phyloP scores from a whole-genome alignment of 495 filamentous ascomycete genomes.

The Annulohypoxylon stygium region DNA sequence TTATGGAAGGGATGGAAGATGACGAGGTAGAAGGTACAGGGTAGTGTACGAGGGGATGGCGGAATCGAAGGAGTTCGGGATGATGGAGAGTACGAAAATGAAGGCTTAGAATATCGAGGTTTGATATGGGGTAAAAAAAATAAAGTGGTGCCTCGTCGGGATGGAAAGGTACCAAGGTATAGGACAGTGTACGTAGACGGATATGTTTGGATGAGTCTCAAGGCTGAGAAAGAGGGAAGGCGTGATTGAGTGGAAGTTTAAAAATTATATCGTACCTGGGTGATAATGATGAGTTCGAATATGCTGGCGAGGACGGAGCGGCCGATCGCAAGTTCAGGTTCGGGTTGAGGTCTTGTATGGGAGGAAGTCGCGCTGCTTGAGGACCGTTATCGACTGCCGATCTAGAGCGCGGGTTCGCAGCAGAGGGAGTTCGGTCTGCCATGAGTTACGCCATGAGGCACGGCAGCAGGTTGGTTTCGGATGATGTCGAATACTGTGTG shows the following conservation, averaged over 20 bases:
- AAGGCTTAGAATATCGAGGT: constrained; percentile 34
- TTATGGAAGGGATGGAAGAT: constrained; percentile 22
- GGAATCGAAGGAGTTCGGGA: constrained; percentile 10
- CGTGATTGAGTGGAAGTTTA: constrained; percentile 7
- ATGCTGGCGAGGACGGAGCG: constrained; percentile 40
- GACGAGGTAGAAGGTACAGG: constrained; percentile 24
- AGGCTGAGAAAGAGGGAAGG: neutral
- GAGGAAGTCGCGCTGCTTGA: constrained; percentile 57
- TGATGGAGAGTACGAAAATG: neutral
- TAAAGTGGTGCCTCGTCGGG: constrained; percentile 39
- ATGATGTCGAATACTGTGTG: constrained; percentile 34
- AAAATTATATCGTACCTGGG: constrained; percentile 43
- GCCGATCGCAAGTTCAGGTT: constrained; percentile 43
- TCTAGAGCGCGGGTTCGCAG: constrained; percentile 65
- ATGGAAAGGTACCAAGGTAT: constrained; percentile 41
- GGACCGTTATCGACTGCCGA: constrained; percentile 65
- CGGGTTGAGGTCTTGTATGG: constrained; percentile 37
- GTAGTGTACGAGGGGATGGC: constrained; percentile 16
- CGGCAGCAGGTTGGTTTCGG: constrained; percentile 33
- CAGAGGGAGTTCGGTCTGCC: constrained; percentile 66
- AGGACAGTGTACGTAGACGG: constrained; percentile 9
- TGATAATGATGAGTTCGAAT: constrained; percentile 40
- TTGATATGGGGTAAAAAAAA: constrained; percentile 37
- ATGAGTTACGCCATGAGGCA: constrained; percentile 69
- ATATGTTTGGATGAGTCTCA: constrained; percentile 12